phyloP scores from a whole-genome alignment of 1,139 yeast species.

The Yamadazyma blattariae region DNA sequence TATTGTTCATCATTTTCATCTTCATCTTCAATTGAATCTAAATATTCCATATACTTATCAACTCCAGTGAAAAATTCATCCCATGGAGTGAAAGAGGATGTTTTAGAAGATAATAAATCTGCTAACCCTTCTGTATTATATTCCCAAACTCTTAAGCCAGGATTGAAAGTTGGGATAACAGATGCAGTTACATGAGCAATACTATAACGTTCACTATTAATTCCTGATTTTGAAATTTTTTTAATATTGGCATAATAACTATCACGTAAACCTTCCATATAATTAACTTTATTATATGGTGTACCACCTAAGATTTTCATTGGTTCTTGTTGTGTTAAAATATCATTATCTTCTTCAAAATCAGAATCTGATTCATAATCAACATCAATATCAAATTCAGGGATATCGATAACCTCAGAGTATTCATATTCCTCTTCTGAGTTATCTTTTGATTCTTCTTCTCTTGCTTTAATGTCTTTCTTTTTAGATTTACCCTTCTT shows the following conservation, averaged over 20 bases:
- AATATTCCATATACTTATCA: slow-evolving; percentile 27
- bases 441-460: not conserved
- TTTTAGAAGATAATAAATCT: slow-evolving; percentile 12
- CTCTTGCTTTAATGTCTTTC: not conserved
- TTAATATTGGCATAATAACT: slow-evolving; percentile 47
- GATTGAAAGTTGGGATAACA: slow-evolving; percentile 82
- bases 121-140: slow-evolving; percentile 62
- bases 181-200: slow-evolving; percentile 71
- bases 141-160: slow-evolving; percentile 83
- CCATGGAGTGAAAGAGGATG: slow-evolving; percentile 52
- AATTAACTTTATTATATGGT: slow-evolving; percentile 61
- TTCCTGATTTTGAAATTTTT: slow-evolving; percentile 44
- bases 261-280: slow-evolving; percentile 56
- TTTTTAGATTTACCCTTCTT: not conserved
- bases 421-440: not conserved
- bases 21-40: slow-evolving; percentile 17
- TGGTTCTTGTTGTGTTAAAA: slow-evolving; percentile 17
- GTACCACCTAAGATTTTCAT: slow-evolving; percentile 51
- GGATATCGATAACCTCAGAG: slow-evolving; percentile 7
- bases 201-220: slow-evolving; percentile 56
- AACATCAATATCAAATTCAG: slow-evolving; percentile 10
- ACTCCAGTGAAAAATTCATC: slow-evolving; percentile 49
- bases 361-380: slow-evolving; percentile 6
- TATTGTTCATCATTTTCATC: slow-evolving; percentile 16
- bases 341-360: slow-evolving; percentile 14